Percentiles rank a stretch among this genome's conserved stretches.
phyloP scores from a whole-genome alignment of 805 yeast genomes.

The Debaryomyces tyrocola region DNA sequence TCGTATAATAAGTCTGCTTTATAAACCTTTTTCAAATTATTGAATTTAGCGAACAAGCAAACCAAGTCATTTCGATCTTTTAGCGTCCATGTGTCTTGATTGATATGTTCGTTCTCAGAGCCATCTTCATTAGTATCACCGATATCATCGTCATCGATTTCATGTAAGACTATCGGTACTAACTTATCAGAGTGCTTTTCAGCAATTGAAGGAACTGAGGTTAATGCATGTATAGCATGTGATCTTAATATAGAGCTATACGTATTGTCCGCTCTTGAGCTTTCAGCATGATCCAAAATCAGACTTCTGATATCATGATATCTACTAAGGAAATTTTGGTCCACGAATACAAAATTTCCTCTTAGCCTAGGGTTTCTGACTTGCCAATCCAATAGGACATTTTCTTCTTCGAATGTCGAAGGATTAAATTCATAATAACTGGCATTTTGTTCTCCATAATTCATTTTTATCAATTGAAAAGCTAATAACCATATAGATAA shows the following conservation, averaged over 20 bases:
- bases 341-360: slow-evolving; percentile 34
- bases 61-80: slow-evolving; percentile 60
- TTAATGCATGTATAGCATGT: slow-evolving; percentile 58
- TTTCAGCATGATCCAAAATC: slow-evolving; percentile 36
- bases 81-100: slow-evolving; percentile 34
- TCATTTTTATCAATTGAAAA: slow-evolving; percentile 27
- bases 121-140: slow-evolving; percentile 18
- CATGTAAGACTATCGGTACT: slow-evolving; percentile 54
- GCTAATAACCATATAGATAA: slow-evolving; percentile 58
- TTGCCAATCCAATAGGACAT: slow-evolving; percentile 32
- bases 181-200: slow-evolving; percentile 61
- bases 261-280: slow-evolving; percentile 32
- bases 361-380: slow-evolving; percentile 48
- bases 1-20: slow-evolving; percentile 53
- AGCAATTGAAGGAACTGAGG: slow-evolving; percentile 61
- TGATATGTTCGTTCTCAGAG: background rate
- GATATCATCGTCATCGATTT: slow-evolving; percentile 26
- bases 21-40: slow-evolving; percentile 55
- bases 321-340: slow-evolving; percentile 18
- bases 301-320: slow-evolving; percentile 37
- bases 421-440: slow-evolving; percentile 7
- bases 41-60: slow-evolving; percentile 63
- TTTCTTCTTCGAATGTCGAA: slow-evolving; percentile 6
- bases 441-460: slow-evolving; percentile 18
- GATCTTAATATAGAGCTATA: slow-evolving; percentile 51